A percentile compares a stretch with the other conserved stretches of the same genome.
These are phyloP conservation scores for Cryoendolithus antarcticus DNA, from an alignment of 2,329 filamentous ascomycete species.

Conservation along the genomic window DNA sequence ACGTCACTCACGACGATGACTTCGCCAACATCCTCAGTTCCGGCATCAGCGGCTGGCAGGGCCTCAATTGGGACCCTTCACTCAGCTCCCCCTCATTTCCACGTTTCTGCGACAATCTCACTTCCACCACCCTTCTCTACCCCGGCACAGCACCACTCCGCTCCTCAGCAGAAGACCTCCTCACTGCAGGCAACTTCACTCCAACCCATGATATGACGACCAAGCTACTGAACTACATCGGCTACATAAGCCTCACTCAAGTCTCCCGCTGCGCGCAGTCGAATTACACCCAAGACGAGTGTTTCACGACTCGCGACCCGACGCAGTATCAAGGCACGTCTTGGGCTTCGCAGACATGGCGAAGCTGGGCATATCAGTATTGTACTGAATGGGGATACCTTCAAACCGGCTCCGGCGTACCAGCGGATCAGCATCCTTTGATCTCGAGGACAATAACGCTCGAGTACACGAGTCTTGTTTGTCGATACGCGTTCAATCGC, in stretches of 20 bases:
- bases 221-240: constrained; percentile 44
- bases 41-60: constrained; percentile 42
- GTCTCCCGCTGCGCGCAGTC: constrained; percentile 27
- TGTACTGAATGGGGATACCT: constrained; percentile 52
- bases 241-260: constrained; percentile 37
- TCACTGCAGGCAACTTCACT: constrained; percentile 36
- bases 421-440: constrained; percentile 50
- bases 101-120: constrained; percentile 46
- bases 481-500: constrained; percentile 58
- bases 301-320: constrained; percentile 38
- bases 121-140: constrained; percentile 33
- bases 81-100: constrained; percentile 38
- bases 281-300: constrained; percentile 36
- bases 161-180: constrained; percentile 31
- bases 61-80: constrained; percentile 47
- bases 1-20: constrained; percentile 39
- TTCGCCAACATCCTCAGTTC: constrained; percentile 37
- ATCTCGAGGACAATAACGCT: constrained; percentile 59
- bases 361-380: constrained; percentile 47
- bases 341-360: constrained; percentile 30
- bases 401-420: constrained; percentile 59
- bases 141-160: constrained; percentile 26
- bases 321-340: constrained; percentile 35
- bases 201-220: constrained; percentile 34
- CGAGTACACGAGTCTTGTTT: constrained; percentile 50